Evolutionary conservation across 805 yeast species (phyloP), one percentile per base, ranked within the genome.

Genomic region (Ogataea methanolica): DNA sequence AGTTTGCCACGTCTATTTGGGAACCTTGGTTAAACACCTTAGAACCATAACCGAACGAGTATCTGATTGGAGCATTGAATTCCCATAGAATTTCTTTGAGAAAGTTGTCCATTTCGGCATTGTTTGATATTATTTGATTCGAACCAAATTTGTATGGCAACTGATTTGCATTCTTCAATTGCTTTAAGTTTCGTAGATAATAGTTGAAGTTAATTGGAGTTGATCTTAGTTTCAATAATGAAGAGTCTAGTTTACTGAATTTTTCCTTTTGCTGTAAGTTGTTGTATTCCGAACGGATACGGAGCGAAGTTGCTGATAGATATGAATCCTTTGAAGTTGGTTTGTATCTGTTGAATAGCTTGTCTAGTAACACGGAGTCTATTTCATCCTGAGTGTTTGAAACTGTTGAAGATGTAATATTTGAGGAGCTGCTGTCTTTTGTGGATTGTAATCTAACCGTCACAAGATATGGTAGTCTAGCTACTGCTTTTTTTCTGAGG

Each of bases 41-140:
- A 7, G 96, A 86, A 2, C 99, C 99, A 65, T 92, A 92, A 0
- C 97, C 99, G 67, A 92, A 87, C 1, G 96, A 83, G 57, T 79
- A 86, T 45, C 80, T 71, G 14, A 89, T 78, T 0, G 94, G 91
- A 1, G 92, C 85, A 38, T 79, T 70, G 65, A 88, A 88, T 41
- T 72, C 69, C 66, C 77, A 66, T 36, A 84, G 57, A 2, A 85
- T 73, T 2, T 72, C 62, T 16, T 73, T 62, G 29, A 88, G 67
- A 8, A 75, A 71, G 9, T 62, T 63, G 35, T 78, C 71, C 52
- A 74, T 56, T 15, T 67, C 60, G 1, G 56, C 47, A 42, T 75
- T 78, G 4, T 79, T 69, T 1, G 70, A 58, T 11, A 82, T 65
- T 26, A 75, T 67, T 57, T 85, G 90, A 62, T 84, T 85, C 8